A percentile compares a stretch with the other conserved stretches of the same genome.
Evolutionary conservation across 306 rosid genomes (phyloP).

Genomic region (Cajanus cajan): DNA sequence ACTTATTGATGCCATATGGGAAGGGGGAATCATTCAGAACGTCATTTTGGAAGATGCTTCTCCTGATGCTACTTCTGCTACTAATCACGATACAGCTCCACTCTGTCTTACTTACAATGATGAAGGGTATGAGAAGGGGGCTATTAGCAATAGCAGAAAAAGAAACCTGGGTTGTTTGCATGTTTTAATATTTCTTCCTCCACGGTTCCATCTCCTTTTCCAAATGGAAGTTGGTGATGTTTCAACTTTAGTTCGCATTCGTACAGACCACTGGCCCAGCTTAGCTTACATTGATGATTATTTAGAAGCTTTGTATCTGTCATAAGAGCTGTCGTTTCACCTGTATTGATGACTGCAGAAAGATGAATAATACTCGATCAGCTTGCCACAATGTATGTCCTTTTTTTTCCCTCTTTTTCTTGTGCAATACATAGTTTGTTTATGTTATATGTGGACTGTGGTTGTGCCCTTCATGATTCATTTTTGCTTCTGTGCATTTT

Average conservation of each 20-base stretch:
- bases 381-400: slow-evolving; percentile 66
- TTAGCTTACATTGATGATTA: slow-evolving; percentile 95
- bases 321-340: slow-evolving; percentile 35
- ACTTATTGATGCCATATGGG: slow-evolving; percentile 60
- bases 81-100: slow-evolving; percentile 51
- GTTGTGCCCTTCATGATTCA: slow-evolving; percentile 1
- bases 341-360: not conserved
- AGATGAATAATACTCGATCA: slow-evolving; percentile 62
- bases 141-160: slow-evolving; percentile 40
- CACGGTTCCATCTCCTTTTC: slow-evolving; percentile 93
- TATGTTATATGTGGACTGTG: not conserved
- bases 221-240: slow-evolving; percentile 86
- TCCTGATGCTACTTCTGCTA: slow-evolving; percentile 35
- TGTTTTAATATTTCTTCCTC: slow-evolving; percentile 90
- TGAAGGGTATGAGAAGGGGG: slow-evolving; percentile 50
- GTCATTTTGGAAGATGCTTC: slow-evolving; percentile 70
- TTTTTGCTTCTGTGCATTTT: slow-evolving; percentile 3
- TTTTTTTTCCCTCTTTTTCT: not conserved
- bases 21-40: slow-evolving; percentile 65
- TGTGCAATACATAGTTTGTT: slow-evolving; percentile 8
- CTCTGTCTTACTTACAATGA: slow-evolving; percentile 72
- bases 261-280: slow-evolving; percentile 98
- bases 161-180: slow-evolving; percentile 68
- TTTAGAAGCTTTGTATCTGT: slow-evolving; percentile 83
- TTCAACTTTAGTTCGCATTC: slow-evolving; percentile 87